Evolutionary conservation across 768 basidiomycete species (phyloP).

Genomic region (Agaricus blazei): DNA sequence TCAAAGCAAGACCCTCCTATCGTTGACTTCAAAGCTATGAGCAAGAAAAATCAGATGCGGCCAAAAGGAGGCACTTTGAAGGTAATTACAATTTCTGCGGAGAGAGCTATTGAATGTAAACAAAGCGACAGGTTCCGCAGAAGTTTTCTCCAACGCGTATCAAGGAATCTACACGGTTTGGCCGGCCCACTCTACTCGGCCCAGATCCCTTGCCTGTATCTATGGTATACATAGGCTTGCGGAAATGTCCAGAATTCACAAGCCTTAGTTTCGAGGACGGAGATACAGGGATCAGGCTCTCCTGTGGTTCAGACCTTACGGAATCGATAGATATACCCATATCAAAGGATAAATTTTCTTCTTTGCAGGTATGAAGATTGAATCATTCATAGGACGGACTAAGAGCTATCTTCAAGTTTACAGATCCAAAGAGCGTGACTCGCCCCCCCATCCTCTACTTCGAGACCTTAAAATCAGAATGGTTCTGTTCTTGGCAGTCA

Average conservation of each 20-base stretch:
- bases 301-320: neutral
- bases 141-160: neutral
- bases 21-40: neutral
- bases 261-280: neutral
- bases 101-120: neutral
- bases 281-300: neutral
- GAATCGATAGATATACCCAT: neutral
- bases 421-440: neutral
- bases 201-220: slow-evolving; percentile 3
- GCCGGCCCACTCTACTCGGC: neutral
- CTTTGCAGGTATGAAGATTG: neutral
- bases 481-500: neutral
- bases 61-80: neutral
- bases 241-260: neutral
- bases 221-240: neutral
- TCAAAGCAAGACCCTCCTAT: neutral
- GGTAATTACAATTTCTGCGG: neutral
- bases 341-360: neutral
- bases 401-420: neutral
- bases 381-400: neutral
- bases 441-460: neutral
- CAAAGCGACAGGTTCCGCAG: neutral
- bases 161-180: no score
- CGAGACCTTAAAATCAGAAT: neutral
- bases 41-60: slow-evolving; percentile 1